Percentiles rank a stretch among this genome's conserved stretches.
Evolutionary conservation across 2,329 filamentous ascomycete genomes (phyloP).

Genomic region (Sordariomycetes sp.): DNA sequence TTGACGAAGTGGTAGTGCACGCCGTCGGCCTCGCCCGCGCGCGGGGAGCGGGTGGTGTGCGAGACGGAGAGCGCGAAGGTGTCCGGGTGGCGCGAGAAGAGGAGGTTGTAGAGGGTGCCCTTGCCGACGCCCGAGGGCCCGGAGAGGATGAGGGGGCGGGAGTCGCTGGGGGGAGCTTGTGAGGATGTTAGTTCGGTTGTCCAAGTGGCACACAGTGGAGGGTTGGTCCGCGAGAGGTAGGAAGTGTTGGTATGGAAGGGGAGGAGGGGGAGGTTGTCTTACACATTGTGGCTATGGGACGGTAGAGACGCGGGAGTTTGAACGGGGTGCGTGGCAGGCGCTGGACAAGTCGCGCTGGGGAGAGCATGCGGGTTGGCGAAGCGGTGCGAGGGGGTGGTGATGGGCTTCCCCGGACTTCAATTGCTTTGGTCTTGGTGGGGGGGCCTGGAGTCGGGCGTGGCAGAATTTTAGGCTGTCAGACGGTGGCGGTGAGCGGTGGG

Average conservation of each 20-base stretch:
- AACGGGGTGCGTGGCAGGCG: not conserved
- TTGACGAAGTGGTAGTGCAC: slow-evolving; percentile 73
- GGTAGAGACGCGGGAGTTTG: not conserved
- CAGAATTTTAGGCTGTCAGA: not conserved
- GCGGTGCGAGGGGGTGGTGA: not conserved
- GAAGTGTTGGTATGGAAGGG: not conserved
- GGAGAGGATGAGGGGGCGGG: slow-evolving; percentile 64
- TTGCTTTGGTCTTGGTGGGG: not conserved
- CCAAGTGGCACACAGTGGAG: not conserved
- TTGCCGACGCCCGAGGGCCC: slow-evolving; percentile 75
- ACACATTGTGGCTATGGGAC: not conserved
- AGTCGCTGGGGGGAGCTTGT: slow-evolving; percentile 26
- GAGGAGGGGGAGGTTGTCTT: not conserved
- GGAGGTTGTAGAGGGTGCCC: slow-evolving; percentile 64
- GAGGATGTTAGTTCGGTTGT: not conserved
- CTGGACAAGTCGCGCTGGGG: not conserved
- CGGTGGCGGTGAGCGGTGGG: not conserved
- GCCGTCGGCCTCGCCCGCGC: slow-evolving; percentile 64
- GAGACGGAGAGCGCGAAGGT: slow-evolving; percentile 46
- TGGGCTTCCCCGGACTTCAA: not conserved
- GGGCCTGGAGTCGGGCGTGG: not conserved
- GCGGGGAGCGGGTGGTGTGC: slow-evolving; percentile 73
- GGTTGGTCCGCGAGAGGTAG: not conserved
- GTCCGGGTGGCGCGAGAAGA: slow-evolving; percentile 47
- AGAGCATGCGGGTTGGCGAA: not conserved